Conservation (phyloP, 805 yeast genomes). For the Lipomyces sp. region DNA sequence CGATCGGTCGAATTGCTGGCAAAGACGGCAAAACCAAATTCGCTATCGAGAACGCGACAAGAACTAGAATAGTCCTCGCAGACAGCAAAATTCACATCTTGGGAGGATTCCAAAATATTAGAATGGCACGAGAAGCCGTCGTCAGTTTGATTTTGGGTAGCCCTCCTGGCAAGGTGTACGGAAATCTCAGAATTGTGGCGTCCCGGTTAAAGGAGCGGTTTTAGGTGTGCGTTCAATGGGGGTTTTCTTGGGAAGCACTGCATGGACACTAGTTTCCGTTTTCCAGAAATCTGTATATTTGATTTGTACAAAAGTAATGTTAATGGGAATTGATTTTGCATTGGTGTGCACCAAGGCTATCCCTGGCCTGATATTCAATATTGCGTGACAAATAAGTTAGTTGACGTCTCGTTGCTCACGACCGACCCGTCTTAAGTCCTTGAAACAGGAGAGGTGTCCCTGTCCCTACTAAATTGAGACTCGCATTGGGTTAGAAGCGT, state of each 20-base stretch:
- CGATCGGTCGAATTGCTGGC: constrained; percentile 99
- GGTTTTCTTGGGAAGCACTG: neutral
- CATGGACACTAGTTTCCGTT: neutral
- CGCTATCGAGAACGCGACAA: constrained; percentile 97
- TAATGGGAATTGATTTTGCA: neutral
- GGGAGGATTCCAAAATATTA: constrained; percentile 95
- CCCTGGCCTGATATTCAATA: neutral
- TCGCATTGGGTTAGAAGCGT: too few species aligned
- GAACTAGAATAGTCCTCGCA: constrained; percentile 97
- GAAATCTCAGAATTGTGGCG: constrained; percentile 94
- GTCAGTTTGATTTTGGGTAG: constrained; percentile 94
- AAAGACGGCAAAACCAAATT: constrained; percentile 98
- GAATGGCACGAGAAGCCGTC: constrained; percentile 98
- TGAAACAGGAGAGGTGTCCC: too few species aligned
- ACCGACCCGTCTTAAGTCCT: too few species aligned
- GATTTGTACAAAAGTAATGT: neutral
- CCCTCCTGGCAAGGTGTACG: constrained; percentile 98
- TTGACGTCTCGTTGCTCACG: too few species aligned
- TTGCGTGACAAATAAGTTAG: neutral
- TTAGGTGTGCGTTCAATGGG: constrained; percentile 45
- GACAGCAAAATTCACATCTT: constrained; percentile 95
- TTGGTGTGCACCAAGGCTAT: neutral
- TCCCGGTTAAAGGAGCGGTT: constrained; percentile 96
- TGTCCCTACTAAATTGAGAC: too few species aligned
- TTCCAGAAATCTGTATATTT: neutral